Evolutionary conservation across 1,139 yeast species (phyloP).

Genomic region (Nakaseomyces nivariensis): DNA sequence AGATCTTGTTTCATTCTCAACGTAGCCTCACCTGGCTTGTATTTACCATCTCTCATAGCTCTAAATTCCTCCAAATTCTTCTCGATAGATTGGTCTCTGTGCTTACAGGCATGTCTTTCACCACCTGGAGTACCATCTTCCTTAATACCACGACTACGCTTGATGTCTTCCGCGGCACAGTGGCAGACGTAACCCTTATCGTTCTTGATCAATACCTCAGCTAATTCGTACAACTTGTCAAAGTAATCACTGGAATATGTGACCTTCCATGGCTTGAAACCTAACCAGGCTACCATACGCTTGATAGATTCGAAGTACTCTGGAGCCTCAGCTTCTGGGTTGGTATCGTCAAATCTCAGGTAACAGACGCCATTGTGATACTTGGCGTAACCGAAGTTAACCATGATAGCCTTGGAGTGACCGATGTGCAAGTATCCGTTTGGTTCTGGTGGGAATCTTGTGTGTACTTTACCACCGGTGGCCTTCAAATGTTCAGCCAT

Average conservation of each 20-base stretch:
- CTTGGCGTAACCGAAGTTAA: constrained; percentile 90
- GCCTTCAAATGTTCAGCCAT: constrained; percentile 69
- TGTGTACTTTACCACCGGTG: constrained; percentile 74
- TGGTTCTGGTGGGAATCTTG: constrained; percentile 98
- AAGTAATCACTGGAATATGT: constrained; percentile 96
- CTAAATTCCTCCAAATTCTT: constrained; percentile 74
- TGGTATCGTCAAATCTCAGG: constrained; percentile 92
- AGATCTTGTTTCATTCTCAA: constrained; percentile 96
- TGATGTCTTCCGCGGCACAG: constrained; percentile 87
- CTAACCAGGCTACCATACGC: constrained; percentile 85
- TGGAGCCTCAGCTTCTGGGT: constrained; percentile 97
- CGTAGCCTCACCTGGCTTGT: constrained; percentile 84
- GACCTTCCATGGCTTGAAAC: constrained; percentile 83
- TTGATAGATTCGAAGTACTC: constrained; percentile 75
- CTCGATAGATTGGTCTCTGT: constrained; percentile 61
- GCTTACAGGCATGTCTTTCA: constrained; percentile 71
- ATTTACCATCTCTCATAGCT: constrained; percentile 83
- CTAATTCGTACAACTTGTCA: constrained; percentile 75
- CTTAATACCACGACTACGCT: constrained; percentile 78
- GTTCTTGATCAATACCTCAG: constrained; percentile 60
- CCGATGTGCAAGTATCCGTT: constrained; percentile 96
- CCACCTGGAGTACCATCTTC: constrained; percentile 93
- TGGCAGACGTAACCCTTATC: constrained; percentile 87
- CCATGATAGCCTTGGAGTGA: constrained; percentile 95
- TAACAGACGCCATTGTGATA: constrained; percentile 78